A percentile compares a stretch with the other conserved stretches of the same genome.
Conservation (phyloP, 2,329 filamentous ascomycete genomes). For the Penicillium sp. region DNA sequence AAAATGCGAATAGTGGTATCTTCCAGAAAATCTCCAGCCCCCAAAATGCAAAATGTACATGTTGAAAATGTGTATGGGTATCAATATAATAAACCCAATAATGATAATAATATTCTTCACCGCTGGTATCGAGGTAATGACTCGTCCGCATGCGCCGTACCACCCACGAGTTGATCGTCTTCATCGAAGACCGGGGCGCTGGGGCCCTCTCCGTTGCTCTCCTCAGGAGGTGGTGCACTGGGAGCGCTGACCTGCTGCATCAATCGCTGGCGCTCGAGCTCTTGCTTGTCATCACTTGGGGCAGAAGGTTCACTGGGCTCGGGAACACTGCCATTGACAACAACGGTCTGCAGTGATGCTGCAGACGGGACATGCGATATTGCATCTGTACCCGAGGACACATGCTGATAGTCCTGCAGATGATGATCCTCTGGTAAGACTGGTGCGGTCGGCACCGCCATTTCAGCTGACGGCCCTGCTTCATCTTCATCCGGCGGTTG, state of each 20-base stretch:
- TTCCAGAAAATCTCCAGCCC: conserved; percentile 27
- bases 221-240: conserved; percentile 19
- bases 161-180: conserved; percentile 48
- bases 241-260: conserved; percentile 66
- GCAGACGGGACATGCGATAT: conserved; percentile 28
- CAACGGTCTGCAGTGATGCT: conserved; percentile 32
- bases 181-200: conserved; percentile 63
- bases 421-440: conserved; percentile 52
- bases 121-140: conserved; percentile 48
- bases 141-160: conserved; percentile 39
- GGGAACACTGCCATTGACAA: conserved; percentile 40
- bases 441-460: conserved; percentile 45
- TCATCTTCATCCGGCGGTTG: conserved; percentile 60
- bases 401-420: conserved; percentile 48
- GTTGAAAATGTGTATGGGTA: conserved; percentile 6
- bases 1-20: conserved; percentile 33
- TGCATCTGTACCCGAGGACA: conserved; percentile 22
- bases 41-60: conserved; percentile 25
- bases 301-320: conserved; percentile 39
- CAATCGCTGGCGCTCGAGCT: conserved; percentile 68
- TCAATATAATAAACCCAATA: neutral
- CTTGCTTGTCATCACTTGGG: conserved; percentile 71
- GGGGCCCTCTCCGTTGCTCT: conserved; percentile 37
- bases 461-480: conserved; percentile 48
- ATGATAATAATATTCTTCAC: conserved; percentile 21